Evolutionary conservation across 2,329 filamentous ascomycete species (phyloP).

Genomic region (Elsinoe fawcettii): DNA sequence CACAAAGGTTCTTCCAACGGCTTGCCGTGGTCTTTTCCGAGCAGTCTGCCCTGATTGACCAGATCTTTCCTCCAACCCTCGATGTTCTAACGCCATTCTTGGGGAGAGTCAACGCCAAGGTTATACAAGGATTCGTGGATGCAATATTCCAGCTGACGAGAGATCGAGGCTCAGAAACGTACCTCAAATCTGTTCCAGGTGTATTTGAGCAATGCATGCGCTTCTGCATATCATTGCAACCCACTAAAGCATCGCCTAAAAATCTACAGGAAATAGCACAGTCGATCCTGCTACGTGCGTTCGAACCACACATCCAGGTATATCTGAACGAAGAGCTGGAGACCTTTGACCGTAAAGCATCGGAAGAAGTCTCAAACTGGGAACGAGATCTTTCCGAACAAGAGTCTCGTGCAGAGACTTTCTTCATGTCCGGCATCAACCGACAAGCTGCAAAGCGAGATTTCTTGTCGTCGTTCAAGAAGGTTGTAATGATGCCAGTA

Average conservation of each 20-base stretch:
- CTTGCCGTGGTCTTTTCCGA: conserved; percentile 72
- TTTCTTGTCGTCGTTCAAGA: conserved; percentile 92
- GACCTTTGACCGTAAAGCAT: conserved; percentile 68
- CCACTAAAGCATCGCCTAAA: conserved; percentile 55
- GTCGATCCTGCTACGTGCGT: conserved; percentile 62
- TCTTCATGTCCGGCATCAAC: conserved; percentile 93
- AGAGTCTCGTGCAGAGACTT: conserved; percentile 82
- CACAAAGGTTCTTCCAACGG: conserved; percentile 69
- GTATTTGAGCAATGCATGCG: conserved; percentile 79
- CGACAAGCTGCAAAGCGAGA: conserved; percentile 93
- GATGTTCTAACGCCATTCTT: conserved; percentile 71
- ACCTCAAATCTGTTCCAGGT: conserved; percentile 77
- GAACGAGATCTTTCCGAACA: conserved; percentile 87
- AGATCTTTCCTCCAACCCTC: conserved; percentile 66
- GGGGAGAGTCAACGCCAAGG: conserved; percentile 73
- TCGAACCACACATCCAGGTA: conserved; percentile 87
- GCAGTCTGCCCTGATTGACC: conserved; percentile 69
- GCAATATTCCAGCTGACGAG: conserved; percentile 82
- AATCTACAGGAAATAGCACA: conserved; percentile 59
- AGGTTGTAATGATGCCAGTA: conserved; percentile 98
- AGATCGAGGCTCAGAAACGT: conserved; percentile 63
- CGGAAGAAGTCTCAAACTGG: conserved; percentile 73
- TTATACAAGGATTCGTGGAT: conserved; percentile 77
- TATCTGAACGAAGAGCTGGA: conserved; percentile 90
- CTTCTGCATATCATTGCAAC: conserved; percentile 63